Evolutionary conservation across 257 asterid species (phyloP).

Genomic region (Forsythia suspensa): DNA sequence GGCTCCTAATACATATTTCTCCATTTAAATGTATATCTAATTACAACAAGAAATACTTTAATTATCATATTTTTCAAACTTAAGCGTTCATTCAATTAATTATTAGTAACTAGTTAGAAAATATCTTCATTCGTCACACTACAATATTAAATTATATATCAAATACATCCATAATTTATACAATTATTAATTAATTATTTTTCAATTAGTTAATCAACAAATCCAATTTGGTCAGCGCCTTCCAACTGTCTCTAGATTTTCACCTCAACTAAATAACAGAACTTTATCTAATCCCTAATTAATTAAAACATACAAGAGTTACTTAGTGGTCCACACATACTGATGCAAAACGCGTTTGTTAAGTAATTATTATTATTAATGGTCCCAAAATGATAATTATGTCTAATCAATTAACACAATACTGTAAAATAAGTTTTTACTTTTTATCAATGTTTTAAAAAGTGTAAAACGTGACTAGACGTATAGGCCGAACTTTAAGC

Average conservation of each 20-base stretch:
- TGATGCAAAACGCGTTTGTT: background rate
- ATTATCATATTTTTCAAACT: background rate
- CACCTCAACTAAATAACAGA: constrained; percentile 18
- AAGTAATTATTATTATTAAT: background rate
- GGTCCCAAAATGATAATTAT: background rate
- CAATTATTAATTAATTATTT: background rate
- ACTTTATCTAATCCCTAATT: constrained; percentile 8
- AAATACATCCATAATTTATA: no score
- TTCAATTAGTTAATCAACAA: constrained; percentile 7
- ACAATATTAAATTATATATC: no score
- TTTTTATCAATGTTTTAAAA: no score
- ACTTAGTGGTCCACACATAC: background rate
- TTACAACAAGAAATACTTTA: background rate
- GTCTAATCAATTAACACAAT: background rate
- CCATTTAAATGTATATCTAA: constrained; percentile 10
- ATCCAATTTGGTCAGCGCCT: constrained; percentile 36
- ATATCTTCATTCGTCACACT: background rate
- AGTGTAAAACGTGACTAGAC: no score
- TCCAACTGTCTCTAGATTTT: constrained; percentile 32
- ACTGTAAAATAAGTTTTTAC: no score
- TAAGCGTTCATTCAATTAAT: background rate
- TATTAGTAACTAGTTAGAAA: background rate
- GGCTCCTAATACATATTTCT: constrained; percentile 20
- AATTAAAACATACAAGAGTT: background rate
- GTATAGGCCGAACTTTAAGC: no score